These are phyloP conservation scores for Mucor racemosus DNA, from an alignment of 371 early-diverging fungal species.

Conservation along the genomic window DNA sequence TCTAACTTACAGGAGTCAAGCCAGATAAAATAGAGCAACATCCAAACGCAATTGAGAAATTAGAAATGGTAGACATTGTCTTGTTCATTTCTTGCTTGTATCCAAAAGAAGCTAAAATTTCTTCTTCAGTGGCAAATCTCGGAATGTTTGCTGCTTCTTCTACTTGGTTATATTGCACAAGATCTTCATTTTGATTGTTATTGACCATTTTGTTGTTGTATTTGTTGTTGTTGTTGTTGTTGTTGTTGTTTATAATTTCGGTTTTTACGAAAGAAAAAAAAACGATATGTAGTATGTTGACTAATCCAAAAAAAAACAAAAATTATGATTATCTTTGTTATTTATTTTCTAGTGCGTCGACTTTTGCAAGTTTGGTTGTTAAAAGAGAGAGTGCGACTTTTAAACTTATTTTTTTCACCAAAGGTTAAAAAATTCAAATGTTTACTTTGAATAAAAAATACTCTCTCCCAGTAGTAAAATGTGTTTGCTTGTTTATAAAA, in stretches of 20 bases:
- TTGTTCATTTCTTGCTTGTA: slow-evolving; percentile 72
- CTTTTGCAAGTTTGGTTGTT: slow-evolving; percentile 8
- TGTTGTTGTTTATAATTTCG: background rate
- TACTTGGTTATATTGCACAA: slow-evolving; percentile 19
- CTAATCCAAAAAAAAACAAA: slow-evolving; percentile 29
- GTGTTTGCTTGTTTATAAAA: no score
- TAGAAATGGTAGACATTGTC: slow-evolving; percentile 65
- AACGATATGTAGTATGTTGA: slow-evolving; percentile 25
- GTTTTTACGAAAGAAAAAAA: slow-evolving; percentile 16
- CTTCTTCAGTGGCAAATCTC: slow-evolving; percentile 46
- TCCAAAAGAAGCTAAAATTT: slow-evolving; percentile 58
- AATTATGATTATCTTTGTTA: slow-evolving; percentile 16
- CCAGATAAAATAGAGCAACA: slow-evolving; percentile 68
- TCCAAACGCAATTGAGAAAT: slow-evolving; percentile 68
- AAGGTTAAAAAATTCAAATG: slow-evolving; percentile 20
- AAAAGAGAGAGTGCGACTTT: slow-evolving; percentile 25
- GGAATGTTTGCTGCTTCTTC: slow-evolving; percentile 28
- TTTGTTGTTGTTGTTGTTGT: background rate
- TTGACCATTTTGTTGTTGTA: slow-evolving; percentile 7
- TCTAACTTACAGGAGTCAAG: slow-evolving; percentile 55
- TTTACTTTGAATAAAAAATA: slow-evolving; percentile 24
- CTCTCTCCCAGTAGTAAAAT: slow-evolving; percentile 10
- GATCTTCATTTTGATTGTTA: slow-evolving; percentile 21
- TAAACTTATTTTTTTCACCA: slow-evolving; percentile 1
- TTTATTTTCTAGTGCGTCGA: slow-evolving; percentile 28